Evolutionary conservation across 371 early-diverging fungal genomes (phyloP).

Genomic region (Mucor indicus): DNA sequence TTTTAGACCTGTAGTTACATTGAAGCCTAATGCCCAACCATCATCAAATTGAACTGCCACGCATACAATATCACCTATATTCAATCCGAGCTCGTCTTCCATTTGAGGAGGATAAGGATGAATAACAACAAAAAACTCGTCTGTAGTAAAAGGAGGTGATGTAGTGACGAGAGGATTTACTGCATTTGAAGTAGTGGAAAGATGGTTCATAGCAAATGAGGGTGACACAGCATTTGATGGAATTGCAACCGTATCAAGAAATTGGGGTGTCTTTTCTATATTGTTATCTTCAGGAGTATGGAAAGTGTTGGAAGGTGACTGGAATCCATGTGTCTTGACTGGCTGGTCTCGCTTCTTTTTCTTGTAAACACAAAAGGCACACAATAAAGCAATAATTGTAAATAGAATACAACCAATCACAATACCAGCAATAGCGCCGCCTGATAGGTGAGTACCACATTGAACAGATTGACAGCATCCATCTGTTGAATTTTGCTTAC

Average conservation of each 20-base stretch:
- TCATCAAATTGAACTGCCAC: constrained; percentile 57
- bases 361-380: no score
- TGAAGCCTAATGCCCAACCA: constrained; percentile 70
- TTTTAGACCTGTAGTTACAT: constrained; percentile 52
- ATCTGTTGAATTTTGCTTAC: constrained; percentile 13
- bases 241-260: background rate
- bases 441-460: constrained; percentile 10
- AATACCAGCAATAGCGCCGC: constrained; percentile 32
- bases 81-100: constrained; percentile 62
- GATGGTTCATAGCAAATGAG: background rate
- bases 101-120: constrained; percentile 45
- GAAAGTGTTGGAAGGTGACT: no score
- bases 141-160: background rate
- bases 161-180: background rate
- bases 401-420: constrained; percentile 16
- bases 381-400: no score
- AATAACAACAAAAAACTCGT: constrained; percentile 33
- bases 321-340: no score
- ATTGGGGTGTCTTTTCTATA: no score
- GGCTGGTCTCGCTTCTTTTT: no score
- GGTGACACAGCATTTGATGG: background rate
- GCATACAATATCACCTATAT: constrained; percentile 59
- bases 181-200: background rate
- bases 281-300: no score
- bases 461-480: constrained; percentile 23